These are phyloP conservation scores for Erythrophleum ivorense DNA, from an alignment of 331 rosid genomes.

Conservation along the genomic window DNA sequence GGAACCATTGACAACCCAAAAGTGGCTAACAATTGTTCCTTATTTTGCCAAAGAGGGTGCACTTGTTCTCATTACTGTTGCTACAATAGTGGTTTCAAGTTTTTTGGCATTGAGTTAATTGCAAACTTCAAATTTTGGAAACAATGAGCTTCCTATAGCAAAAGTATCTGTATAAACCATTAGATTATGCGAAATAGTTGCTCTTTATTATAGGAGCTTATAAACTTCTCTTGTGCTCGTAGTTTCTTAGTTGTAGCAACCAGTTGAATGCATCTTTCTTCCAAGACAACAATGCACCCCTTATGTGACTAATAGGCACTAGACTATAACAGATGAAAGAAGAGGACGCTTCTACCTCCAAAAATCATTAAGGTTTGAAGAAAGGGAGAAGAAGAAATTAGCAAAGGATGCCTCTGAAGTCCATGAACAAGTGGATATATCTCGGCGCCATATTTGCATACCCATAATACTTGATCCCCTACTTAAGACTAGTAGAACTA, in stretches of 20 bases:
- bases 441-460: conserved; percentile 55
- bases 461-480: conserved; percentile 59
- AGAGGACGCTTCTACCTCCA: conserved; percentile 55
- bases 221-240: conserved; percentile 15
- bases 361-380: conserved; percentile 47
- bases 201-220: conserved; percentile 17
- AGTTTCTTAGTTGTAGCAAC: conserved; percentile 32
- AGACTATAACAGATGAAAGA: conserved; percentile 42
- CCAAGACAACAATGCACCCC: conserved; percentile 73
- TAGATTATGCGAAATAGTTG: conserved; percentile 11
- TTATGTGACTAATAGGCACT: conserved; percentile 74
- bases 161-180: neutral
- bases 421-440: conserved; percentile 39
- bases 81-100: conserved; percentile 17
- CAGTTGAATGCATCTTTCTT: conserved; percentile 88
- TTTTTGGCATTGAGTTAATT: conserved; percentile 24
- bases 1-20: conserved; percentile 4
- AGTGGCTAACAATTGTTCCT: conserved; percentile 1
- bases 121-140: conserved; percentile 32
- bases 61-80: conserved; percentile 7
- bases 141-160: conserved; percentile 1
- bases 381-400: conserved; percentile 29
- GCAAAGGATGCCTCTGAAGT: conserved; percentile 38
- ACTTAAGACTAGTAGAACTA: conserved; percentile 49
- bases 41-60: conserved; percentile 20